These are phyloP conservation scores for Moesziomyces aphidis DNA, from an alignment of 1,284 basidiomycete species.

Conservation along the genomic window DNA sequence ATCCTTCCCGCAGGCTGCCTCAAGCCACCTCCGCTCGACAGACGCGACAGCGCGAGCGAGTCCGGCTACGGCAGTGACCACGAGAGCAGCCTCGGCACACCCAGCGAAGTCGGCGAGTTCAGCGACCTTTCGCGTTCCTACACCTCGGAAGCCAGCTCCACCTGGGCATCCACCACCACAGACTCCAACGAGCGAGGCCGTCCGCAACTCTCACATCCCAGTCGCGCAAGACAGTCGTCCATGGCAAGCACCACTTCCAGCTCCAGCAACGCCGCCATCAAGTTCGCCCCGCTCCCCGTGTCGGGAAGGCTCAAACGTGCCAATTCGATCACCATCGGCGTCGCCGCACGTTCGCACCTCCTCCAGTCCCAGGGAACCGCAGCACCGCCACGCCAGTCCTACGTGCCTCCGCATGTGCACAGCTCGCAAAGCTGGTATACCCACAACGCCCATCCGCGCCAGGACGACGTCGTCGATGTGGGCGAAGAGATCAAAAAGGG, in stretches of 20 bases:
- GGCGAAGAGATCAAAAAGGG: slow-evolving; percentile 58
- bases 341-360: slow-evolving; percentile 60
- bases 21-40: slow-evolving; percentile 1
- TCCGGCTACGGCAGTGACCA: slow-evolving; percentile 42
- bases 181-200: slow-evolving; percentile 20
- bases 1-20: slow-evolving; percentile 28
- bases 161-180: slow-evolving; percentile 8
- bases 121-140: slow-evolving; percentile 23
- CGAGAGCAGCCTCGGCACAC: slow-evolving; percentile 26
- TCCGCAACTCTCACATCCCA: neutral
- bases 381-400: slow-evolving; percentile 25
- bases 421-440: slow-evolving; percentile 44
- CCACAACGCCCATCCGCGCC: slow-evolving; percentile 9
- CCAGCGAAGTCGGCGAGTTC: slow-evolving; percentile 23
- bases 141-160: slow-evolving; percentile 28
- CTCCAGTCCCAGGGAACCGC: slow-evolving; percentile 59
- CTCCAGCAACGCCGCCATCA: slow-evolving; percentile 51
- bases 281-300: slow-evolving; percentile 57
- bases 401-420: slow-evolving; percentile 38
- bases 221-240: slow-evolving; percentile 21
- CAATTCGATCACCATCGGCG: slow-evolving; percentile 64
- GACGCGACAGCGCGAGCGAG: slow-evolving; percentile 27
- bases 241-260: slow-evolving; percentile 31
- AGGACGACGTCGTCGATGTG: slow-evolving; percentile 53
- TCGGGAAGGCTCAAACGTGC: slow-evolving; percentile 59